Conservation (phyloP, 1,284 basidiomycete genomes). For the Leccinum fuscescens region DNA sequence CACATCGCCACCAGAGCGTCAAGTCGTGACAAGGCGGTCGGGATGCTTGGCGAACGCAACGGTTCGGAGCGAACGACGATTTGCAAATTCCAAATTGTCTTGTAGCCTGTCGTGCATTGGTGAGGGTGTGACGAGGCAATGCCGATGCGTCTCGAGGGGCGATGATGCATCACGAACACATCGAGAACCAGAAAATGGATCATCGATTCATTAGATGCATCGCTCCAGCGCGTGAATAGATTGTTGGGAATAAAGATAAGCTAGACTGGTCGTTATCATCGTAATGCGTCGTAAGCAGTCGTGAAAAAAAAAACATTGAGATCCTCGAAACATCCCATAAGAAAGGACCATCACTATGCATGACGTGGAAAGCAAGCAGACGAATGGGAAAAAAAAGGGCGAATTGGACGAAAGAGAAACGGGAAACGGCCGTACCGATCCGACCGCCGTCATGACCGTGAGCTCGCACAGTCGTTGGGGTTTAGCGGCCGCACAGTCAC, state of each 20-base stretch:
- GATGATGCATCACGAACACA: neutral
- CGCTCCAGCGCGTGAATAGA: constrained; percentile 6
- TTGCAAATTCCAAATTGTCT: neutral
- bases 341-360: too few relatives aligned
- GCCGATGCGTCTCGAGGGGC: neutral
- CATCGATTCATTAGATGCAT: constrained; percentile 5
- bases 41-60: neutral
- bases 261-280: constrained; percentile 17
- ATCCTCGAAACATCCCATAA: neutral
- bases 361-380: too few relatives aligned
- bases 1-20: neutral
- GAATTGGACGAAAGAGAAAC: too few relatives aligned
- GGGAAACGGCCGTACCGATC: too few relatives aligned
- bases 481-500: constrained; percentile 33
- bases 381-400: too few relatives aligned
- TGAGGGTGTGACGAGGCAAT: neutral
- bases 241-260: constrained; percentile 24
- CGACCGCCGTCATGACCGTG: too few relatives aligned
- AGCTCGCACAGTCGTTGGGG: neutral
- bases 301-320: constrained; percentile 2
- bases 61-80: neutral
- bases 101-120: neutral
- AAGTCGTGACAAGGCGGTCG: neutral
- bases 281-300: constrained; percentile 19
- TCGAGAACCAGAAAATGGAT: neutral